Percentiles rank a stretch among this genome's conserved stretches.
phyloP scores from a whole-genome alignment of 371 early-diverging fungal genomes.

The Phascolomyces articulosus region DNA sequence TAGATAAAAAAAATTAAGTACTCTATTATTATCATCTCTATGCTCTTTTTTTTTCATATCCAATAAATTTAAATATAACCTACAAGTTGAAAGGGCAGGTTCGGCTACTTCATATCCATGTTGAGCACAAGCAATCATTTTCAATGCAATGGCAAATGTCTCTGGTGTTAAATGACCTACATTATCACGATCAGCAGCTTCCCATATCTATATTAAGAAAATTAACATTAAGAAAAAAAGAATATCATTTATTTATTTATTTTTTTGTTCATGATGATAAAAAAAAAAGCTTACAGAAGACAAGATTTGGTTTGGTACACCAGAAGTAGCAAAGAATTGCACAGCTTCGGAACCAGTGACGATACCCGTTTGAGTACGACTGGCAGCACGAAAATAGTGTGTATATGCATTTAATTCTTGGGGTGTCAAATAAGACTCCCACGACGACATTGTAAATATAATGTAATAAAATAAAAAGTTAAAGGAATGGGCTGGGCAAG shows the following conservation, averaged over 20 bases:
- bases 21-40: not conserved
- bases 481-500: not conserved
- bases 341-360: constrained; percentile 83
- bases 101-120: constrained; percentile 12
- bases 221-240: not conserved
- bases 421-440: constrained; percentile 16
- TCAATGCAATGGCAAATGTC: constrained; percentile 28
- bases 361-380: constrained; percentile 61
- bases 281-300: constrained; percentile 59
- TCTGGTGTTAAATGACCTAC: constrained; percentile 71
- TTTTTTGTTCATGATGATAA: not conserved
- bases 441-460: not conserved
- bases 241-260: not conserved
- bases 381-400: constrained; percentile 68
- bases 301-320: constrained; percentile 71
- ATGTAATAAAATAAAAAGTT: not conserved
- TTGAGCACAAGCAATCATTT: constrained; percentile 26
- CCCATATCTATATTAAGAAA: constrained; percentile 70
- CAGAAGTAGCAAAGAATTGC: constrained; percentile 82
- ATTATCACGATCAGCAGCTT: constrained; percentile 76
- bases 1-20: not conserved
- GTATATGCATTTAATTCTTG: constrained; percentile 72
- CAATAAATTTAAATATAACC: not conserved
- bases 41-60: not conserved
- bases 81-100: constrained; percentile 18